phyloP scores from a whole-genome alignment of 208 protist genomes.

The Blastocrithidia nonstop region DNA sequence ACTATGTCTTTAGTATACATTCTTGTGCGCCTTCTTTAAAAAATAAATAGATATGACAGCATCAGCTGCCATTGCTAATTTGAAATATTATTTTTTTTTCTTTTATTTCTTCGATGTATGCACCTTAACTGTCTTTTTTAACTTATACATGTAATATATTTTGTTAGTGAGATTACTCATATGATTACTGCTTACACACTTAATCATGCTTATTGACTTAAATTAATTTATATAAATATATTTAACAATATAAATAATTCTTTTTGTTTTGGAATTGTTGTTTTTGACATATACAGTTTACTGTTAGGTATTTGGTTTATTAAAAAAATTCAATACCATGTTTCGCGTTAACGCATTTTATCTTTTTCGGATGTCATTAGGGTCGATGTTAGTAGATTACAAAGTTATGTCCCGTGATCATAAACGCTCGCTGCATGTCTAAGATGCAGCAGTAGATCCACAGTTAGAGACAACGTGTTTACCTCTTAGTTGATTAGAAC shows the following conservation, averaged over 20 bases:
- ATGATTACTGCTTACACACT: background rate
- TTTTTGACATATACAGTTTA: background rate
- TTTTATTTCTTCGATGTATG: slow-evolving; percentile 5
- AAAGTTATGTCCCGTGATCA: slow-evolving; percentile 73
- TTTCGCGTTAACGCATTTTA: no score
- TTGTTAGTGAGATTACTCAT: background rate
- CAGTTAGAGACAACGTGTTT: slow-evolving; percentile 33
- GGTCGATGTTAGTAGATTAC: slow-evolving; percentile 74
- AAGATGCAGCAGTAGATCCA: slow-evolving; percentile 71
- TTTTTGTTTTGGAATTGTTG: background rate
- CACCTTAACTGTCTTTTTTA: background rate
- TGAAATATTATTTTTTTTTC: slow-evolving; percentile 4
- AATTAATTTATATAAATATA: background rate
- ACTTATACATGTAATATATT: background rate
- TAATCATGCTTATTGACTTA: no score
- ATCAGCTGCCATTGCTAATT: no score
- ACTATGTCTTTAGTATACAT: no score
- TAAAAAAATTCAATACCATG: background rate
- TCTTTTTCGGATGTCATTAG: slow-evolving; percentile 36
- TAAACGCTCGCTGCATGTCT: slow-evolving; percentile 42
- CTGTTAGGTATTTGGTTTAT: background rate
- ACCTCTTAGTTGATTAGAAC: slow-evolving; percentile 63
- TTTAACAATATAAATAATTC: no score
- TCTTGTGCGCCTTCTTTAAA: no score
- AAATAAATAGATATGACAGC: no score